These are phyloP conservation scores for Emmonsia crescens DNA, from an alignment of 2,329 filamentous ascomycete genomes.

Conservation along the genomic window DNA sequence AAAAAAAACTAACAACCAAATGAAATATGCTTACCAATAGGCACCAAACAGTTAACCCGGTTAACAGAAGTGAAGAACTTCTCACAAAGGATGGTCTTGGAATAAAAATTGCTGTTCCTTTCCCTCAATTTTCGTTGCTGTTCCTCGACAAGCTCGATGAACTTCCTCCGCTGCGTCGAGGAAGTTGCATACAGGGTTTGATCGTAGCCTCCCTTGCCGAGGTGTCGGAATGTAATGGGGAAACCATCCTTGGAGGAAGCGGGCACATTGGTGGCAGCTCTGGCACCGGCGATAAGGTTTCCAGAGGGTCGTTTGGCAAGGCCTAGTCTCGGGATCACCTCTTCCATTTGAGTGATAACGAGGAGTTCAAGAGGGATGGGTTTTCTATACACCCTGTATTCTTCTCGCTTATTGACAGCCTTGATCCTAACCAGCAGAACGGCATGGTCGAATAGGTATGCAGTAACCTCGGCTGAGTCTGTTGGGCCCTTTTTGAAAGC, in stretches of 20 bases:
- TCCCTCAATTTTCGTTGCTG: conserved; percentile 81
- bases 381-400: conserved; percentile 88
- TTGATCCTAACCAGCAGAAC: conserved; percentile 86
- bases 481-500: conserved; percentile 85
- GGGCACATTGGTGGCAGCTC: conserved; percentile 39
- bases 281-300: conserved; percentile 59
- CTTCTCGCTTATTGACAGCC: conserved; percentile 82
- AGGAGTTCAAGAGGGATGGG: conserved; percentile 90
- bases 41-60: conserved; percentile 87
- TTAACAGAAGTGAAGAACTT: conserved; percentile 85
- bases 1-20: neutral
- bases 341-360: conserved; percentile 93
- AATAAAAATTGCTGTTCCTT: conserved; percentile 57
- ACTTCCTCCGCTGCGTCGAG: conserved; percentile 80
- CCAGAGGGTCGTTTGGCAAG: conserved; percentile 69
- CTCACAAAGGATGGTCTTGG: conserved; percentile 60
- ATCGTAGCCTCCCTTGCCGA: conserved; percentile 93
- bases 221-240: conserved; percentile 90
- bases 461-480: conserved; percentile 80
- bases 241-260: conserved; percentile 60
- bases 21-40: conserved; percentile 55
- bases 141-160: conserved; percentile 88
- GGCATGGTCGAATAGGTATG: conserved; percentile 93
- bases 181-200: conserved; percentile 79
- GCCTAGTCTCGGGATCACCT: conserved; percentile 72